A percentile compares a stretch with the other conserved stretches of the same genome.
phyloP scores from a whole-genome alignment of 768 basidiomycete species.

The Cystofilobasidium ferigula region DNA sequence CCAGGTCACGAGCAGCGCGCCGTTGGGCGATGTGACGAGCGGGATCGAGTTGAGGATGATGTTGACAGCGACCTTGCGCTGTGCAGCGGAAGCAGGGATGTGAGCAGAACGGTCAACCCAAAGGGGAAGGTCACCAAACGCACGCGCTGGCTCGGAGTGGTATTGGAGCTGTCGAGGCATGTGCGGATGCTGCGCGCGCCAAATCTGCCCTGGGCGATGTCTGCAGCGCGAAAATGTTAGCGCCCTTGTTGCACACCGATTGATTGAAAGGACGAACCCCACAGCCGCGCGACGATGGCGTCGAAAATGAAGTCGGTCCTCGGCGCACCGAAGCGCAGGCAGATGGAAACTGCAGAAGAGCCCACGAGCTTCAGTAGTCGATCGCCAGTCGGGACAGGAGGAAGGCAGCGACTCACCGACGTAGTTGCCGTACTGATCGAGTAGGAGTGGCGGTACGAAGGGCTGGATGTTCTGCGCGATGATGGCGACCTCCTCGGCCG shows the following conservation, averaged over 20 bases:
- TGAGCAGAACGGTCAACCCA: neutral
- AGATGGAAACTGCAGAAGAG: constrained; percentile 35
- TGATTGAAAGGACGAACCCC: constrained; percentile 37
- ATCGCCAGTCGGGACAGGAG: constrained; percentile 4
- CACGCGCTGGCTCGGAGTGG: constrained; percentile 71
- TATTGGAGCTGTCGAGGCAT: constrained; percentile 80
- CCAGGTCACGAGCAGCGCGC: constrained; percentile 91
- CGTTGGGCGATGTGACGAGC: constrained; percentile 93
- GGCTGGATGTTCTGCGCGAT: constrained; percentile 78
- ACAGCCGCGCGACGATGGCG: constrained; percentile 92
- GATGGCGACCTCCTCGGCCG: constrained; percentile 70
- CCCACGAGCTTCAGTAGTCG: constrained; percentile 22
- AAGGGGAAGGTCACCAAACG: too few relatives aligned
- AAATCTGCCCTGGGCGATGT: constrained; percentile 92
- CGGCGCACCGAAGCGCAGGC: constrained; percentile 79
- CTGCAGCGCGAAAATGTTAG: constrained; percentile 39
- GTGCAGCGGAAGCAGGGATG: neutral
- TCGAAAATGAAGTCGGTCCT: constrained; percentile 94
- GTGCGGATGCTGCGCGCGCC: constrained; percentile 97
- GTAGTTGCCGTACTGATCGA: constrained; percentile 89
- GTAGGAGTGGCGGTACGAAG: constrained; percentile 81
- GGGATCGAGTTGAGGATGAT: constrained; percentile 95
- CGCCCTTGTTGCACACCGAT: neutral
- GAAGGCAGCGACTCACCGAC: constrained; percentile 43
- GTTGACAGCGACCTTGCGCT: constrained; percentile 84